phyloP scores from a whole-genome alignment of 306 rosid species.

The Luffa aegyptiaca region DNA sequence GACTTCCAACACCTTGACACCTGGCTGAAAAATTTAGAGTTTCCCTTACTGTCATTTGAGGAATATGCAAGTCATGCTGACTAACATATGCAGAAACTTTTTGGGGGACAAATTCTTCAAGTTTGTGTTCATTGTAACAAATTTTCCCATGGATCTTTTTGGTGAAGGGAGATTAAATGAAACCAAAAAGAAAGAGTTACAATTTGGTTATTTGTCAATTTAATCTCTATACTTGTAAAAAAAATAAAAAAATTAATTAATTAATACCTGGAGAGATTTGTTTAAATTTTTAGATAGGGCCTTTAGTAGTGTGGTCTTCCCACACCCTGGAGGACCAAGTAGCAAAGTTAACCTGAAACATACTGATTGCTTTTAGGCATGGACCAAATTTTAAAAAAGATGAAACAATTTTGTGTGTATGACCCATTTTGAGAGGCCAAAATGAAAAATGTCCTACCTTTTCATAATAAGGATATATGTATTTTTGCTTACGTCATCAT shows the following conservation, averaged over 20 bases:
- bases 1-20: conserved; percentile 65
- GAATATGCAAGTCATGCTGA: conserved; percentile 51
- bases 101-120: conserved; percentile 63
- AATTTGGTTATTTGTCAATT: too few species aligned
- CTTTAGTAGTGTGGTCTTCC: conserved; percentile 32
- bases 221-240: too few species aligned
- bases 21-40: conserved; percentile 61
- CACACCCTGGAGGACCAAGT: conserved; percentile 43
- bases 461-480: too few species aligned
- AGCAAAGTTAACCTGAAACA: conserved; percentile 29
- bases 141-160: conserved; percentile 38
- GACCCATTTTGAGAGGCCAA: too few species aligned
- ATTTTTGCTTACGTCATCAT: too few species aligned
- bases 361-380: too few species aligned
- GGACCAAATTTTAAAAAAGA: too few species aligned
- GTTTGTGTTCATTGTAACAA: conserved; percentile 49
- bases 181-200: too few species aligned
- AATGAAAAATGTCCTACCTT: too few species aligned
- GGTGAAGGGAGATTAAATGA: not conserved
- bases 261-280: conserved; percentile 27
- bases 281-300: conserved; percentile 27
- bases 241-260: too few species aligned
- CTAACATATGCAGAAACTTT: conserved; percentile 64
- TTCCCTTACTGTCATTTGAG: conserved; percentile 75
- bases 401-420: too few species aligned